A percentile compares a stretch with the other conserved stretches of the same genome.
phyloP scores from a whole-genome alignment of 768 basidiomycete genomes.

The Suillus discolor region DNA sequence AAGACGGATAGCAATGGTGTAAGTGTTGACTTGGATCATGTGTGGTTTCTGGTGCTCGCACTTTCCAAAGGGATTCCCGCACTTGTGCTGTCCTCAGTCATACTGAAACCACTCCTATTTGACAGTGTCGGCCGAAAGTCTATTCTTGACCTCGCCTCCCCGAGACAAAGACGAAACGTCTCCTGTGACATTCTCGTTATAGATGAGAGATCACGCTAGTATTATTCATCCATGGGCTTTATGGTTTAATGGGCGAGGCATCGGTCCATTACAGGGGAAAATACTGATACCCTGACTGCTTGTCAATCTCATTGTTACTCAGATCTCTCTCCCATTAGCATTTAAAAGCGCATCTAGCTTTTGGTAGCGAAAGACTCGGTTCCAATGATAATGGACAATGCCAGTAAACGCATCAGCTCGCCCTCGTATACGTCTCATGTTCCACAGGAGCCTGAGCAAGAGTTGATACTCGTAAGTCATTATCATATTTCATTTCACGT shows the following conservation, averaged over 20 bases:
- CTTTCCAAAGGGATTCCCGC: not conserved
- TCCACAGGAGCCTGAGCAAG: conserved; percentile 6
- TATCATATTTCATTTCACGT: not conserved
- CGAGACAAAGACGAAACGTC: not conserved
- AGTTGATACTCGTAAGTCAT: conserved; percentile 19
- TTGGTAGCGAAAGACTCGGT: not conserved
- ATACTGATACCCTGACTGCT: not conserved
- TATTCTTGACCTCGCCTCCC: not conserved
- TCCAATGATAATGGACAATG: not conserved
- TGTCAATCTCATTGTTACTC: not conserved
- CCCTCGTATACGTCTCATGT: not conserved
- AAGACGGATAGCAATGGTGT: not conserved
- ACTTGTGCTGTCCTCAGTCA: not conserved
- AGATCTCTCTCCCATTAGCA: not conserved
- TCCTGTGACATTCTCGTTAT: not conserved
- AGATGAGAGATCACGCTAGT: not conserved
- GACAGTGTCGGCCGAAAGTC: conserved; percentile 1
- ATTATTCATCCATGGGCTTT: not conserved
- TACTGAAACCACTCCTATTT: not conserved
- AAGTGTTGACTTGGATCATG: not conserved
- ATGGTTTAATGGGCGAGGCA: not conserved
- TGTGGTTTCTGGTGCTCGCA: not conserved
- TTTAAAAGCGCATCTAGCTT: not conserved
- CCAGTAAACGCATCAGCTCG: not conserved
- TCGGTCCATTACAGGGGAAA: not conserved